Base-by-base conservation (phyloP, 148 eudicot species). In the Camellia japonica region DNA sequence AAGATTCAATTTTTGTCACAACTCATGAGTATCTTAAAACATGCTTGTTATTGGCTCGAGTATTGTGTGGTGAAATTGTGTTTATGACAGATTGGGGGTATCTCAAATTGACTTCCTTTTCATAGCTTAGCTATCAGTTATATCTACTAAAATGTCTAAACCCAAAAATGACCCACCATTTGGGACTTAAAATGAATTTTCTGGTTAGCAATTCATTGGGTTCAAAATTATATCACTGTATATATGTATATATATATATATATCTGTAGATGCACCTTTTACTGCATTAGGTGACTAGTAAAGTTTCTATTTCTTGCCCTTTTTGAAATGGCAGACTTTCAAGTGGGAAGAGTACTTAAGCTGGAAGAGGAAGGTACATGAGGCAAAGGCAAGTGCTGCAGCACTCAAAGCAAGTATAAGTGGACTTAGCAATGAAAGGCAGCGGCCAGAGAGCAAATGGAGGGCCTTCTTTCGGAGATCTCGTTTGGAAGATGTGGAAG, bases 311-410 rank as follows among this genome's bases (percentile, higher is more conserved):
- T 77, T 43, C 23, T 16, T 70, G 5, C 61, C 47, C 75, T 71
- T 74, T 55, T 7, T 78, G 80, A 75, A 74, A 83, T 52, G 78
- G 54, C 83, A 96, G 99, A 89, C 92, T 66, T 93, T 89, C 84
- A 96, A 96, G 82, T 96, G 99, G 99, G 90, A 91, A 83, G 98
- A 96, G 51, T 87, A 93, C 81, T 44, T 89, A 73, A 89, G 87
- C 79, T 85, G 92, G 84, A 88, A 90, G 78, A 87, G 85, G 85
- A 93, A 86, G 87, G 80, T 96, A 56, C 89, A 89, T 3, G 98
- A 96, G 85, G 94, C 93, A 67, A 93, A 90, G 84, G 94, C 87
- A 20, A 92, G 98, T 81, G 83, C 89, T 12, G 88, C 78, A 18
- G 98, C 91, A 54, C 90, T 96, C 13, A 91, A 87, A 84, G 91